Evolutionary conservation across 148 eudicot genomes (phyloP).

Genomic region (Euryodendron excelsum): DNA sequence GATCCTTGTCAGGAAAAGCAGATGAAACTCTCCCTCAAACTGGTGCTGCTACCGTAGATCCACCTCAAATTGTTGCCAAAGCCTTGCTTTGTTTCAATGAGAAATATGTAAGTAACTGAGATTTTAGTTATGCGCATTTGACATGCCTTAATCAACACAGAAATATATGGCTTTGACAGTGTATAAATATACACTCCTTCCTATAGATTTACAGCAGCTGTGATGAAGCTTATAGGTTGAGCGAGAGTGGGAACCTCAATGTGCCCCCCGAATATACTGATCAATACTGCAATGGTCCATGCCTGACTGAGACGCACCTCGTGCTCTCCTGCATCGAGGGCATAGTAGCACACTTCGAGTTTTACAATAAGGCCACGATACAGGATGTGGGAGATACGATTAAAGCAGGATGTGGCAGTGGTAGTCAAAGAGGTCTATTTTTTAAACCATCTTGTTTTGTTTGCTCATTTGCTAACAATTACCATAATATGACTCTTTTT

Average conservation of each 20-base stretch:
- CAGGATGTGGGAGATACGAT: slow-evolving; percentile 48
- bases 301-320: slow-evolving; percentile 58
- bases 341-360: slow-evolving; percentile 39
- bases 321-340: slow-evolving; percentile 52
- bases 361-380: slow-evolving; percentile 55
- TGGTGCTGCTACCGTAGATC: slow-evolving; percentile 24
- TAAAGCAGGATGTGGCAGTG: slow-evolving; percentile 52
- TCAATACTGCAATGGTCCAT: slow-evolving; percentile 60
- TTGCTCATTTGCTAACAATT: neutral
- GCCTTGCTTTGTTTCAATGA: slow-evolving; percentile 58
- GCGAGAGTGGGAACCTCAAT: slow-evolving; percentile 44
- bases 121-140: neutral
- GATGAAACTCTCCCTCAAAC: slow-evolving; percentile 22
- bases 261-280: slow-evolving; percentile 48
- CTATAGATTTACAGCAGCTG: slow-evolving; percentile 61
- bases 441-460: no score
- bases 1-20: slow-evolving; percentile 32
- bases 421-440: slow-evolving; percentile 48
- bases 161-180: neutral
- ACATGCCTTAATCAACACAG: neutral
- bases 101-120: slow-evolving; percentile 42
- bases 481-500: neutral
- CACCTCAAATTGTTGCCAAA: slow-evolving; percentile 42
- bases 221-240: slow-evolving; percentile 50
- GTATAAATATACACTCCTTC: neutral